Evolutionary conservation across 306 rosid species (phyloP), one percentile per base, ranked within the genome.

Genomic region (Fragaria iinumae): DNA sequence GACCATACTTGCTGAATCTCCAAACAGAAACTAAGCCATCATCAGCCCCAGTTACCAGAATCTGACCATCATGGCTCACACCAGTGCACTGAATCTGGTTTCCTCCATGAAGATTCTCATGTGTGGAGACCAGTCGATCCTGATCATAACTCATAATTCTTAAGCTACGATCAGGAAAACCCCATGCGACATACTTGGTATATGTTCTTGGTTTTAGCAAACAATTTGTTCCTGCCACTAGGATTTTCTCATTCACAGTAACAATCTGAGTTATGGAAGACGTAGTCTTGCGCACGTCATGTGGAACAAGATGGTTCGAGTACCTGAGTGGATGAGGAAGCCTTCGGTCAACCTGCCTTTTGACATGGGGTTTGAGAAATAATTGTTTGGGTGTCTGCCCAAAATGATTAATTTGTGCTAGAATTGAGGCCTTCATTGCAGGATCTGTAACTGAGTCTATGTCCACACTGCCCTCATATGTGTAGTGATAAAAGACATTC

Each of bases 381-480:
- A 96, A 87, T 76, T 96, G 99, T 83, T 96, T 96, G 49, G 99
- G 99, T 29, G 99, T 96, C 91, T 96, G 99, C 83, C 99, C 99
- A 87, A 96, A 96, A 87, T 96, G 98, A 87, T 96, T 96, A 70
- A 96, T 96, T 80, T 96, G 99, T 45, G 99, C 98, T 81, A 96
- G 86, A 88, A 96, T 96, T 77, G 99, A 93, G 83, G 99, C 99
- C 85, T 96, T 96, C 98, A 96, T 88, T 52, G 97, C 98, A 27
- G 99, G 99, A 85, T 96, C 99, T 29, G 90, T 91, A 76, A 96
- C 97, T 1, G 98, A 89, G 82, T 96, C 99, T 83, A 96, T 96
- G 86, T 96, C 98, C 75, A 96, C 99, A 75, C 92, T 93, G 81
- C 99, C 99, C 80, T 96, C 98, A 25, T 96, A 96, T 25, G 99